These are phyloP conservation scores for Tulasnella calospora DNA, from an alignment of 768 basidiomycete genomes.

Conservation along the genomic window DNA sequence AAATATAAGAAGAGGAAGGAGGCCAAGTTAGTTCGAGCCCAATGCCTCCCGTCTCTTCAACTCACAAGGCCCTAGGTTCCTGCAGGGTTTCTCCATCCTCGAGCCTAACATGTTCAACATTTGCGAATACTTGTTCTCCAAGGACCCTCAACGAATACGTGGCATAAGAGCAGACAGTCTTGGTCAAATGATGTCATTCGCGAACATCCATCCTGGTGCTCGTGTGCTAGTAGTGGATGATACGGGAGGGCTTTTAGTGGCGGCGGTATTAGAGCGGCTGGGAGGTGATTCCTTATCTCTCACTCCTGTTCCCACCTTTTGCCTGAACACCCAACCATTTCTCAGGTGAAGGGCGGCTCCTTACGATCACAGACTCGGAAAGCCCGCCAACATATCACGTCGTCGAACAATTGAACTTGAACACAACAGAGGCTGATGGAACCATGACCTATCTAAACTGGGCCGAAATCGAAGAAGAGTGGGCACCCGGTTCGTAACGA, in stretches of 20 bases:
- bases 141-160: slow-evolving; percentile 72
- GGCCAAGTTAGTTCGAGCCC: slow-evolving; percentile 66
- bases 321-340: not conserved
- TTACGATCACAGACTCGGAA: slow-evolving; percentile 84
- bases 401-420: slow-evolving; percentile 80
- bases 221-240: slow-evolving; percentile 87
- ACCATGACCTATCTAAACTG: slow-evolving; percentile 76
- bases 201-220: slow-evolving; percentile 81
- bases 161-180: slow-evolving; percentile 83
- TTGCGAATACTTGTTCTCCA: slow-evolving; percentile 81
- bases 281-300: slow-evolving; percentile 53
- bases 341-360: slow-evolving; percentile 74
- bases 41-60: not conserved
- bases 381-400: slow-evolving; percentile 90
- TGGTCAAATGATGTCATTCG: slow-evolving; percentile 79
- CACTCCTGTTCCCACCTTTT: not conserved
- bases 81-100: slow-evolving; percentile 78
- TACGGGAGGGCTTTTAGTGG: slow-evolving; percentile 80
- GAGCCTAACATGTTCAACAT: slow-evolving; percentile 85
- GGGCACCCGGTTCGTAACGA: slow-evolving; percentile 52
- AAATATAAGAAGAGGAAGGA: slow-evolving; percentile 97
- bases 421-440: slow-evolving; percentile 46
- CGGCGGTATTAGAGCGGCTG: slow-evolving; percentile 78
- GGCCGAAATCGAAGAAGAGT: slow-evolving; percentile 78
- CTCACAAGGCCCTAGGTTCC: slow-evolving; percentile 53